Base-by-base conservation (phyloP, 2,329 filamentous ascomycete genomes). In the Apiospora marii region DNA sequence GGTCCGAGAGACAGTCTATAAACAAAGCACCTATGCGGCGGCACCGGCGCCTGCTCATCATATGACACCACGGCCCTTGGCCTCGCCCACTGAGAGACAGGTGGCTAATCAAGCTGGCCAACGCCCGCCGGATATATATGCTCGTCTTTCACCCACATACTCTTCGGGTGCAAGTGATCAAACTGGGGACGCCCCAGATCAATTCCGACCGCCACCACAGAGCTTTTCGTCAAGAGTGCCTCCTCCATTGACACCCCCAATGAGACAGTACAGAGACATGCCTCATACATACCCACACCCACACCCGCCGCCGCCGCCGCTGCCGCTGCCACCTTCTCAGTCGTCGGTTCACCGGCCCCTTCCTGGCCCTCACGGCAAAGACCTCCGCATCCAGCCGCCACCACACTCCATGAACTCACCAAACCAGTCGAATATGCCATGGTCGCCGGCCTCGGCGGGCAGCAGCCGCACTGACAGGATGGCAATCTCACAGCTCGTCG, bases 401-500 rank as follows among this genome's bases (percentile, higher is more conserved):
- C 30, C 43, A 10, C 67, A 68, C 19, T 34, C 41, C 16, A 68
- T 68, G 67, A 44, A 44, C 27, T 68, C 67, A 27, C 67, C 67
- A 34, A 68, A 41, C 41, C 67, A 48, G 24, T 30, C 67, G 41
- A 30, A 46, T 44, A 34, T 34, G 30, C 24, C 73, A 68, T 77
- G 75, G 76, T 74, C 76, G 14, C 71, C 79, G 22, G 77, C 74
- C n/a, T 61, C 76, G 30, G 78, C 77, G 68, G 19, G 19, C 22
- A 67, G 73, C 46, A 78, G 78, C 49, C 74, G 73, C 67, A 73
- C 79, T 8, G 77, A 79, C 69, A 75, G 78, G 67, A 79, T 81
- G 77, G 79, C 75, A 69, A 81, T 81, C 71, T 79, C 79, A 22
- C 77, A 79, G 49, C 68, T 81, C 13, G 73, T 81, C 67, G 80